Base-by-base conservation (phyloP, 768 basidiomycete genomes). In the Collybia nuda region DNA sequence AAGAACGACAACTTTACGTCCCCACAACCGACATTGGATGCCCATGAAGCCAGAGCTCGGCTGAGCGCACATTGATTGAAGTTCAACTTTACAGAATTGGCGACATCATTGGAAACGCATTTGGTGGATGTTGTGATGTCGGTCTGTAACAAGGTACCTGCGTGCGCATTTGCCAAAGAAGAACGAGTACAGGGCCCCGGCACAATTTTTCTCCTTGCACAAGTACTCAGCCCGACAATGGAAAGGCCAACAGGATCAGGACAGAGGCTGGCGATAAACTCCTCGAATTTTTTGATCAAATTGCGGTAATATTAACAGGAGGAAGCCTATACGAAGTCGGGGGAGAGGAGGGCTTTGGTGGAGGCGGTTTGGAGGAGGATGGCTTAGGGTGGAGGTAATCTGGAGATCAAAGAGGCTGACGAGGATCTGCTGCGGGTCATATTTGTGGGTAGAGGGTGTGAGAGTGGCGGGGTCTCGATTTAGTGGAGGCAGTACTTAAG, bases 171-270 rank as follows among this genome's bases (percentile, higher is more conserved):
- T 39, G 65, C 66, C 35, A 71, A 58, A n/a, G 1, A 68, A 67
- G 63, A 70, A 70, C 21, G 59, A 43, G 54, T 63, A 69, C 9
- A 67, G 62, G 8, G 67, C 68, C 48, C 69, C 69, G 32, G 55
- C 47, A 54, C 70, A 71, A 21, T 62, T 60, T 8, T 51, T 57
- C 22, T 49, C 59, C 39, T 62, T 40, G 56, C 69, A 71, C 28
- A 65, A 60, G 51, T 71, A 68, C 9, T 67, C 68, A 52, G 70
- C 17, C 70, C 70, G 41, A 69, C 70, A 26, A 67, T 71, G 3
- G 67, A 66, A 24, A 71, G 60, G 17, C 66, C 67, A 22, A 69
- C 64, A 32, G 69, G 69, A 52, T 71, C 69, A 12, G 68, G 69
- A 17, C 57, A 58, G 17, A 68, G 69, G n/a, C 54, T 53, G n/a